A percentile compares a stretch with the other conserved stretches of the same genome.
Conservation (phyloP, 805 yeast genomes). For the Pichia cabralensis region DNA sequence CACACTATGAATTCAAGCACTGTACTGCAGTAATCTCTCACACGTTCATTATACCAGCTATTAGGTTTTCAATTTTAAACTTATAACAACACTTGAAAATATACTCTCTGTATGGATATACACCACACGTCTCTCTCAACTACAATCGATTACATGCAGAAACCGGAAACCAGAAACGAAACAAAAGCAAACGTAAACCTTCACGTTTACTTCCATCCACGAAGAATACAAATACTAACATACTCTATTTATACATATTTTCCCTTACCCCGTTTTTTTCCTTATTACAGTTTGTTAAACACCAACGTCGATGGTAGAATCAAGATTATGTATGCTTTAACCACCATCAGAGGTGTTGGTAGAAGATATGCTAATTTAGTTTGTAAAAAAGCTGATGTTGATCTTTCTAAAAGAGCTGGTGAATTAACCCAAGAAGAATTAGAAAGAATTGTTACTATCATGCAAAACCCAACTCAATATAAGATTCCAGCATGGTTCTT, state of each 20-base stretch:
- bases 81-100: no score
- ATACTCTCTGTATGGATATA: no score
- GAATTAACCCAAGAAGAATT: conserved; percentile 99
- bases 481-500: conserved; percentile 99
- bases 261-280: conserved; percentile 1
- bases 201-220: no score
- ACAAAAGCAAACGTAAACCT: no score
- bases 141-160: no score
- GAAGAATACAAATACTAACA: conserved; percentile 2
- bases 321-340: conserved; percentile 99
- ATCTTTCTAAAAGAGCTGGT: conserved; percentile 98
- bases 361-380: conserved; percentile 99
- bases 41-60: no score
- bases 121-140: no score
- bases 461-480: conserved; percentile 99
- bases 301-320: conserved; percentile 99
- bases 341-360: conserved; percentile 99
- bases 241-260: background rate
- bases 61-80: no score
- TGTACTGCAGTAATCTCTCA: no score
- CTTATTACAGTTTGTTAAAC: conserved; percentile 78
- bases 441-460: conserved; percentile 98
- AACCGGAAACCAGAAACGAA: no score
- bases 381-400: conserved; percentile 99
- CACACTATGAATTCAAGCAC: no score